Base-by-base conservation (phyloP, 163 green algal genomes). In the Picocystis sp. region DNA sequence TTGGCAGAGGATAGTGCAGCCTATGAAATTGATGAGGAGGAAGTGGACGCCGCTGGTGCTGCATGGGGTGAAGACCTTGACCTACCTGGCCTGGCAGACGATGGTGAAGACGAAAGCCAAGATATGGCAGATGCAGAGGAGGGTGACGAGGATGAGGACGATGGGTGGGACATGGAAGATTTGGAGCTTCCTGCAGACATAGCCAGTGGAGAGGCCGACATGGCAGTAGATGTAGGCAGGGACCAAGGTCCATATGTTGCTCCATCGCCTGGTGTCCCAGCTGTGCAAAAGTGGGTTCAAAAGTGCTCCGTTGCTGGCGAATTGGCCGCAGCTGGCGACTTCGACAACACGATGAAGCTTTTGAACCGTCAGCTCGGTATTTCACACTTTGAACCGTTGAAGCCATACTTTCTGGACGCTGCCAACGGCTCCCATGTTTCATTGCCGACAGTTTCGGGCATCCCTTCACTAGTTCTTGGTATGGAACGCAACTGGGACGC, bases 81-180 rank as follows among this genome's bases (percentile, higher is more conserved):
- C 43, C 46, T 67, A 29, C 11, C 44, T 14, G 49, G 38, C n/a
- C 6, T 22, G 12, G 64, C 55, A 22, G 54, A 55, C 12, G 52
- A 70, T 51, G 66, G 57, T 17, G 58, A 67, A 15, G 71, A 67
- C 10, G 80, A 60, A 15, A 62, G 56, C 22, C 60, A 55, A 35
- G 63, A 46, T 3, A 66, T 35, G 1, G 75, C 79, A 22, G 84
- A 67, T 5, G 29, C 29, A 38, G 29, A 5, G 5, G 47, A 54
- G n/a, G 47, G 47, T n/a, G 53, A 53, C 11, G 63, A 71, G 22
- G 82, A 82, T 29, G 74, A 72, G 22, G 77, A 87, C 51, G 81
- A 75, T 43, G 83, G 83, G 17, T 97, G 89, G 89, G 89, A 94
- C 43, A 94, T 95, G 81, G 86, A 95, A 64, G 88, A 94, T 47